Evolutionary conservation across 2,329 filamentous ascomycete species (phyloP), one percentile per base, ranked within the genome.

Genomic region (Stachybotrys echinatus): DNA sequence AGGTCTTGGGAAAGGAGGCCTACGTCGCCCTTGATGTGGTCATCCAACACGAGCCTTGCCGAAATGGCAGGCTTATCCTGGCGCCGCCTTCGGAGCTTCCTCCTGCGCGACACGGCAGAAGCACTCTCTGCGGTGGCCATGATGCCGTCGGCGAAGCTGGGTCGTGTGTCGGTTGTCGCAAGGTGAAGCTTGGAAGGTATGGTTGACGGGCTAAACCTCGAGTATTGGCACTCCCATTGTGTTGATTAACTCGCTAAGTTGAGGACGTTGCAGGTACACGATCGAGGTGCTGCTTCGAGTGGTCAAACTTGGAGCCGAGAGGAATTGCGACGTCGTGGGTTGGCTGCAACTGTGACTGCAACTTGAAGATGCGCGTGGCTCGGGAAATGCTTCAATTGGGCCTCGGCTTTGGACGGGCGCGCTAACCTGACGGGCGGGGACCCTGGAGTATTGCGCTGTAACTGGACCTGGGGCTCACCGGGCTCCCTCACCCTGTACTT

Each of bases 1-100:
- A 99, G 77, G 67, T 96, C 90, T 61, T 90, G 86, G 12, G 92
- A 96, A 48, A 97, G 70, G 55, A 94, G 81, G 55, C 91, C 94
- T 54, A 92, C 79, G 64, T 96, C 89, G 48, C 89, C 89, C 69
- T 87, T 89, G 60, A 95, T 77, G 66, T 88, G 86, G 64, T 91
- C 88, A 68, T 96, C 91, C 50, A 96, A 81, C 37, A 95, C 80
- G 47, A 97, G 76, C 51, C 88, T 84, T 50, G 90, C 92, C 51
- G 88, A 80, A 51, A 95, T 77, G 42, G 92, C 80, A 7, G 87
- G 79, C 66, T 88, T 91, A 66, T 94, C 83, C 57, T 82, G 75
- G 49, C 80, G 74, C 47, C 81, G 75, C 55, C 81, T 74, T 51
- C 80, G 72, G 49, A 71, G 72, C 51, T 72, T 72, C 61, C 71